Evolutionary conservation across 805 yeast species (phyloP), one percentile per base, ranked within the genome.

Genomic region (Pichia phayaonensis): DNA sequence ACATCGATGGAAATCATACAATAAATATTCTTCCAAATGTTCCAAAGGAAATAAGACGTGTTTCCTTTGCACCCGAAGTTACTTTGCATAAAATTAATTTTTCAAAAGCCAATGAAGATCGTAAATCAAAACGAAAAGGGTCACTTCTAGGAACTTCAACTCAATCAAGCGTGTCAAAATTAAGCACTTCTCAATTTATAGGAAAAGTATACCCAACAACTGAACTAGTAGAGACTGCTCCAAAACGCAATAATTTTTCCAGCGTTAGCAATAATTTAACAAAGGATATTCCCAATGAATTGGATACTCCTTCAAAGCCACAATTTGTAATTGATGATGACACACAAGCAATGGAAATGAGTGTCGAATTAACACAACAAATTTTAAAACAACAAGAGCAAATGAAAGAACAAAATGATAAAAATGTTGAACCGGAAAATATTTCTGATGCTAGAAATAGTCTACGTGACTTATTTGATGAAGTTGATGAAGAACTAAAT

Each of bases 11-110:
- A 26, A 66, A 70, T 49, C 61, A 67, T 40, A 72, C 75, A 2
- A 63, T 71, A 15, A 72, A 73, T 1, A 57, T 71, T 8, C 61
- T 72, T 58, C 71, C 68, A 38, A 54, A 62, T 47, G 46, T 52
- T 50, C 3, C 51, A 23, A 39, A 27, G 10, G 55, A 64, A 36
- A 65, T 67, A 38, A 66, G 92, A 51, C 66, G 92, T 24, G 92
- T 86, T 6, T 81, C 89, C 5, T 86, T 86, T 71, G 90, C 90
- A 0, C 86, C 86, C 1, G 86, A 81, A 56, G 87, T 82, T 0
- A 81, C 85, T 3, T 70, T 83, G 40, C 86, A 82, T 59, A 77
- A 80, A 43, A 56, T 54, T 22, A 53, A 52, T 29, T 45, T 40
- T 41, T 40, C 46, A 8, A 42, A 34, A 11, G 44, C 54, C 2